phyloP scores from a whole-genome alignment of 2,329 filamentous ascomycete genomes.

The Chrysoporthe deuterocubensis region DNA sequence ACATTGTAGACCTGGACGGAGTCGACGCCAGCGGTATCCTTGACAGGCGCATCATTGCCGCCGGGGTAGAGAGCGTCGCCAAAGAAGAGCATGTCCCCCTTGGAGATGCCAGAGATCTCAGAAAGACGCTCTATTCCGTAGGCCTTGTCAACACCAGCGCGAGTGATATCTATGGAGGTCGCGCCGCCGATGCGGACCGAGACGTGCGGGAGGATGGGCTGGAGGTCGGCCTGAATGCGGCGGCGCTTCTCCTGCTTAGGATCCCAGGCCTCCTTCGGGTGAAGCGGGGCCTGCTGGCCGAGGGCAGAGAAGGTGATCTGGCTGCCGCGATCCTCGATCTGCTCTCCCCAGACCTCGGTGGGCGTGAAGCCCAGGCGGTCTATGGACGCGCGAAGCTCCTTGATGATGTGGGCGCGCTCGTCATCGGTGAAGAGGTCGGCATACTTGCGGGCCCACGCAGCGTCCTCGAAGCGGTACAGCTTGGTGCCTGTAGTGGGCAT shows the following conservation, averaged over 20 bases:
- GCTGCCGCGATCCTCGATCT: conserved; percentile 46
- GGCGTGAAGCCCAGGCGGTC: conserved; percentile 43
- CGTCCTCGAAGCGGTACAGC: conserved; percentile 41
- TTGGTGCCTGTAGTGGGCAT: conserved; percentile 48
- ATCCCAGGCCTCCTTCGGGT: conserved; percentile 43
- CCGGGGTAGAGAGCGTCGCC: conserved; percentile 46
- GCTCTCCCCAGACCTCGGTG: conserved; percentile 43
- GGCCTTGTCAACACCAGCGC: conserved; percentile 45
- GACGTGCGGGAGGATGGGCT: conserved; percentile 40
- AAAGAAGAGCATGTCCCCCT: conserved; percentile 46
- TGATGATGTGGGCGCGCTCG: conserved; percentile 37
- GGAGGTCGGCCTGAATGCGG: conserved; percentile 43
- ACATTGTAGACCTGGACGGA: conserved; percentile 26
- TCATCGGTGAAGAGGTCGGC: conserved; percentile 44
- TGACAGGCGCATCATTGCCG: conserved; percentile 39
- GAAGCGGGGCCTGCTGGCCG: conserved; percentile 44
- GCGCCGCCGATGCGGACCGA: conserved; percentile 47
- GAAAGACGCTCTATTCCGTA: conserved; percentile 37
- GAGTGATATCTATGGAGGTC: conserved; percentile 46
- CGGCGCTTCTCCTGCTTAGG: conserved; percentile 45
- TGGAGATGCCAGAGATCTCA: conserved; percentile 38
- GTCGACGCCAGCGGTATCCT: conserved; percentile 27
- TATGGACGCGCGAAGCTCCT: conserved; percentile 41
- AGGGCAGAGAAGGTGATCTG: conserved; percentile 48
- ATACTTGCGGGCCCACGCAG: conserved; percentile 40